Evolutionary conservation across 805 yeast species (phyloP), one percentile per base, ranked within the genome.

Genomic region (Hyphopichia homilentoma): DNA sequence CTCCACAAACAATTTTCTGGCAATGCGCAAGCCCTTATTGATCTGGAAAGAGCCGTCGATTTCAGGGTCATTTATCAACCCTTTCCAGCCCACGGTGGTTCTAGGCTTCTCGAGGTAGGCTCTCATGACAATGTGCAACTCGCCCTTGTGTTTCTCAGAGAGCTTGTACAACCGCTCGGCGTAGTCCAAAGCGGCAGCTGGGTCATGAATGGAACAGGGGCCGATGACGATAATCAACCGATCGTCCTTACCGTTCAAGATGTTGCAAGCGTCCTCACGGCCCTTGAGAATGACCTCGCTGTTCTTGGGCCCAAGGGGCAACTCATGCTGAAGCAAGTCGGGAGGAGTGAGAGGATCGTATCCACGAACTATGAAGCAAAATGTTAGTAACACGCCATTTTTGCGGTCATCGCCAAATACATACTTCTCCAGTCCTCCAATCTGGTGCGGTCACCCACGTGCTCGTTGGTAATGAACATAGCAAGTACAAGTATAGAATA

Each of bases 11-110:
- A 90, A 75, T 45, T 84, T 82, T 61, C 98, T 78, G 5, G 97
- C 74, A 39, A 88, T 81, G 54, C 90, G 73, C 47, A 90, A 74
- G 50, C 98, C 98, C 65, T 90, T 89, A 72, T 90, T 90, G 59
- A 90, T 90, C 50, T 88, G 79, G 79, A 85, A 90, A 32, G 95
- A 73, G 39, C 86, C 86, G 60, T 90, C 95, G 49, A 90, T 82
- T 52, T 93, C 96, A 20, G 98, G 98, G 61, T 90, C 98, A 58
- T 90, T 90, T 52, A 90, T 93, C 45, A 90, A 73, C 47, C 98
- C 98, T 67, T 90, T 90, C 98, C 98, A 90, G 39, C 98, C 98
- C 28, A 93, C 97, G 18, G 97, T 90, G 32, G 98, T 90, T 66
- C 98, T 80, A 49, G 98, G 98, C 65, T 90, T 90, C 61, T 90